Base-by-base conservation (phyloP, 148 eudicot species). In the Rhododendron simsii region DNA sequence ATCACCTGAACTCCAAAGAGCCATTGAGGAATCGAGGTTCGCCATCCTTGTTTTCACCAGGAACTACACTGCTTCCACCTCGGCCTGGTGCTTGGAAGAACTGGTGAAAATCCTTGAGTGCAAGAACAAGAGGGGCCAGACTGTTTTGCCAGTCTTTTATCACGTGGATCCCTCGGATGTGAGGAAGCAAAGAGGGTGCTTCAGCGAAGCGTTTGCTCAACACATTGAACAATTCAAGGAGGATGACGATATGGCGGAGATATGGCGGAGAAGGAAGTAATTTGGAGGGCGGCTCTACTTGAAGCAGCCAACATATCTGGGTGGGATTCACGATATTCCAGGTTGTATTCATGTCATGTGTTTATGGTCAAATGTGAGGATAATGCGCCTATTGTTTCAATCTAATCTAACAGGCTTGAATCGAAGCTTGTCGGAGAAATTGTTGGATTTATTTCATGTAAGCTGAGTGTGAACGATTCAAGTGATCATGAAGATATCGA, bases 81-180 rank as follows among this genome's bases (percentile, higher is more conserved):
- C 35, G 35, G 6, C 82, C 28, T 80, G 82, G 82, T 80, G 82
- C 82, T 80, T 80, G 82, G 57, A 80, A 0, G 82, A 80, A 47
- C 82, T 80, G 30, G 47, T 45, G 47, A 45, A 45, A 45, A 45
- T 45, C 47, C 47, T 45, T 45, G 47, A 45, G 9, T 45, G 9
- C 47, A 45, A 45, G 47, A 45, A 45, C 7, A 21, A 7, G 33
- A 45, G 47, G 47, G 47, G 47, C 1, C 47, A 45, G 47, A 45
- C 47, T 45, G 30, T 80, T 48, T 80, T 45, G 35, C 53, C 82
- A 6, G 16, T 80, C 5, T 80, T 80, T 57, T 80, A 80, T 47
- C 37, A 28, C 1, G 82, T 80, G 35, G 82, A 80, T 80, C 82
- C 82, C 33, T 80, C 63, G 5, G 82, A 80, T 48, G 82, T 80